Conservation (phyloP, 2,329 filamentous ascomycete genomes). For the Sporothrix pallida region DNA sequence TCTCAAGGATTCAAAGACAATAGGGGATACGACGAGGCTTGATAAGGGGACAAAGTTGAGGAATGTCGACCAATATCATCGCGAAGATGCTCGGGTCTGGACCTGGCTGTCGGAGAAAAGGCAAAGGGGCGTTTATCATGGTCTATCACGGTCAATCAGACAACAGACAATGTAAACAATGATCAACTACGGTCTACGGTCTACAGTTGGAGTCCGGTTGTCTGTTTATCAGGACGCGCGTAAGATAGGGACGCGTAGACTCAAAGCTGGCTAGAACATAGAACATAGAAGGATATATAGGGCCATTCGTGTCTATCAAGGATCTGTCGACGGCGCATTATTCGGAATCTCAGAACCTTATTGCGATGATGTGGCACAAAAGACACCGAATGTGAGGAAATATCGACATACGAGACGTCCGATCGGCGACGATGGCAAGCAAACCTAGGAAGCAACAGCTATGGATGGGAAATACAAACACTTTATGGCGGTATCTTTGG, state of each 20-base stretch:
- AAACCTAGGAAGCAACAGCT: background rate
- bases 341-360: conserved; percentile 12
- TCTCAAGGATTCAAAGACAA: background rate
- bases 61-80: background rate
- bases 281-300: background rate
- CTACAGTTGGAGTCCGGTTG: background rate
- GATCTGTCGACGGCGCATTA: conserved; percentile 14
- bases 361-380: background rate
- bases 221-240: background rate
- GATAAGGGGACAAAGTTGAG: background rate
- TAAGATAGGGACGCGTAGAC: background rate
- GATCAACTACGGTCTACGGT: background rate
- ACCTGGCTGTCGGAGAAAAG: background rate
- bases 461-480: background rate
- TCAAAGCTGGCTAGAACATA: background rate
- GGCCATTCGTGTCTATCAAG: background rate
- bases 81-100: background rate
- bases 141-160: conserved; percentile 19
- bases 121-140: background rate
- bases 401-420: conserved; percentile 1
- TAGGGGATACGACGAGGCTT: background rate
- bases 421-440: conserved; percentile 3
- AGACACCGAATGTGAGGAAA: background rate
- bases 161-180: background rate
- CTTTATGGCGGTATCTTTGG: too few species aligned